Conservation (phyloP, 2,329 filamentous ascomycete genomes). For the Cordyceps sp. region DNA sequence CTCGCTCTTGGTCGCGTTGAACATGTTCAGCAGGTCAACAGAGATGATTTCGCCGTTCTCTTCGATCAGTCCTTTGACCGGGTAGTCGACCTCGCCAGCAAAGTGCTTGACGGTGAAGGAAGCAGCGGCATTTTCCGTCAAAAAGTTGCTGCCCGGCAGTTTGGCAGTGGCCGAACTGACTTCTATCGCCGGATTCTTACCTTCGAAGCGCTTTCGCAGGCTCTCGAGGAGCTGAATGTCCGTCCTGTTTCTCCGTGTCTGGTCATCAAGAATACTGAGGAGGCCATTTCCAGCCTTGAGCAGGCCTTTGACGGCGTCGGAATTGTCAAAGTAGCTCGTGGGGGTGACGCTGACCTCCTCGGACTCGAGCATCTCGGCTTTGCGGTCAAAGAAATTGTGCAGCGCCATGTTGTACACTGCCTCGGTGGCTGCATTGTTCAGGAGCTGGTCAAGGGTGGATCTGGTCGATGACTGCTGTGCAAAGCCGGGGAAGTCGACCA, state of each 20-base stretch:
- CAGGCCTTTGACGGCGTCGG: constrained; percentile 79
- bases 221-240: constrained; percentile 86
- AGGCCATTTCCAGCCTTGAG: constrained; percentile 87
- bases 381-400: constrained; percentile 90
- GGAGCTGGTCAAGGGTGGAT: constrained; percentile 76
- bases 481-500: constrained; percentile 95
- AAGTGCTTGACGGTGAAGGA: constrained; percentile 89
- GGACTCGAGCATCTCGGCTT: constrained; percentile 81
- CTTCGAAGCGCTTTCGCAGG: constrained; percentile 80
- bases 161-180: constrained; percentile 60
- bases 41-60: constrained; percentile 95
- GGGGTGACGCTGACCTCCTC: constrained; percentile 83
- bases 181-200: constrained; percentile 80
- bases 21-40: constrained; percentile 86
- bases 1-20: constrained; percentile 72
- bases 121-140: constrained; percentile 63
- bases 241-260: constrained; percentile 74
- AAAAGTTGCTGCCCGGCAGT: constrained; percentile 77
- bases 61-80: constrained; percentile 71
- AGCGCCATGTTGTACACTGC: constrained; percentile 84
- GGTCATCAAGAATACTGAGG: constrained; percentile 87
- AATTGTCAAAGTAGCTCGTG: constrained; percentile 96
- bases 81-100: constrained; percentile 91
- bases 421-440: constrained; percentile 89
- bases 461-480: constrained; percentile 68